Evolutionary conservation across 306 rosid genomes (phyloP), one percentile per base, ranked within the genome.

Genomic region (Datisca glomerata): DNA sequence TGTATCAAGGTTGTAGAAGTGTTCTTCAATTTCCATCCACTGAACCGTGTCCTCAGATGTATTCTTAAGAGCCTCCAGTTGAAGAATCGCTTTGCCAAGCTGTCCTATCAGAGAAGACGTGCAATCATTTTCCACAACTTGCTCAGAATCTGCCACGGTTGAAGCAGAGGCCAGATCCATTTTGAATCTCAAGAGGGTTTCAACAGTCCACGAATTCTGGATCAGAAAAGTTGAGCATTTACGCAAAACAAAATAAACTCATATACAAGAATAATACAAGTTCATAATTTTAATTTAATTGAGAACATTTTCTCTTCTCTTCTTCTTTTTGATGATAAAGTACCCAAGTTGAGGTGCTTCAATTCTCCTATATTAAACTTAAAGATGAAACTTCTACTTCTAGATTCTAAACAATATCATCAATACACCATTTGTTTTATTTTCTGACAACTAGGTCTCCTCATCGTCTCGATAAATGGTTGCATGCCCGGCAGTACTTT

Each of bases 1-100:
- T 4, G 3, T 24, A 64, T 78, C 89, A 49, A 78, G 76, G 55
- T 59, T 57, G 46, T 14, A 23, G 47, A 82, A 82, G 68, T 82
- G 76, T 50, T 72, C 74, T 64, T 69, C 67, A 49, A 82, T 60
- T 69, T 82, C 94, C 50, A 28, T 41, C 94, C 94, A 78, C 51
- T 43, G 76, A 69, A 78, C 52, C 60, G 60, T 67, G 41, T 59
- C 59, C 70, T 66, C 74, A 20, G 51, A 64, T 37, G 63, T 53
- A 40, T 63, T 65, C 47, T 59, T 71, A 23, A 12, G 61, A 45
- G 78, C 81, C 42, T 78, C 68, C 53, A 74, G 69, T 56, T 74
- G 66, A 68, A 63, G 68, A 52, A 69, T 34, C 33, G 68, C 79
- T 54, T 35, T 47, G 14, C 76, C 61, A 52, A 82, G 85, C 56